A percentile compares a stretch with the other conserved stretches of the same genome.
phyloP scores from a whole-genome alignment of 371 early-diverging fungal genomes.

The Mortierella polycephala region DNA sequence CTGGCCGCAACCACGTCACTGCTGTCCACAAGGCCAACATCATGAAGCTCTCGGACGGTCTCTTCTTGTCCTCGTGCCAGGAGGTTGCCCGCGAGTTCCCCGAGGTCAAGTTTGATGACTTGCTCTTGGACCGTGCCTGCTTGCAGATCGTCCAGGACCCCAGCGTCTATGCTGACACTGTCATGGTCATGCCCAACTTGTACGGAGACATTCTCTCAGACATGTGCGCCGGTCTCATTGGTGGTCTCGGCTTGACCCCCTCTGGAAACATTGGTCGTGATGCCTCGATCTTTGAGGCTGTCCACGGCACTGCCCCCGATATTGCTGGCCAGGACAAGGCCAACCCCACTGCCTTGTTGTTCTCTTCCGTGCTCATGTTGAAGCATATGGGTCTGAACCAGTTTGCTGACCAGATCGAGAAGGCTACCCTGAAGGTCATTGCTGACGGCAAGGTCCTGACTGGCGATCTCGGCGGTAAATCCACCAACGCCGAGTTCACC shows the following conservation, averaged over 20 bases:
- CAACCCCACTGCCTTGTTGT: constrained; percentile 86
- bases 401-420: constrained; percentile 86
- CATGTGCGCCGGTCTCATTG: constrained; percentile 98
- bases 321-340: constrained; percentile 91
- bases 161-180: constrained; percentile 87
- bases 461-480: constrained; percentile 93
- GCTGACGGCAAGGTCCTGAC: constrained; percentile 92
- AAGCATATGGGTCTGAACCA: constrained; percentile 90
- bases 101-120: constrained; percentile 90
- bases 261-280: constrained; percentile 98
- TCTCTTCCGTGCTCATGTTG: constrained; percentile 97
- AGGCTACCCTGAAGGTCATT: constrained; percentile 93
- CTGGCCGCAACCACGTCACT: constrained; percentile 93
- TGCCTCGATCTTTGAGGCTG: constrained; percentile 97
- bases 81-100: constrained; percentile 95
- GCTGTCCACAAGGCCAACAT: constrained; percentile 98
- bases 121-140: constrained; percentile 94
- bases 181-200: constrained; percentile 99
- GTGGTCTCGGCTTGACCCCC: constrained; percentile 97
- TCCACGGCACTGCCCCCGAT: constrained; percentile 99
- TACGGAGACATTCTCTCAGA: constrained; percentile 99
- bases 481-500: constrained; percentile 94
- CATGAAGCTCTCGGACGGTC: constrained; percentile 96
- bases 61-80: constrained; percentile 94
- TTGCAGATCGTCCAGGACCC: constrained; percentile 95